Evolutionary conservation across 1,284 basidiomycete species (phyloP).

Genomic region (Schizophyllum commune): DNA sequence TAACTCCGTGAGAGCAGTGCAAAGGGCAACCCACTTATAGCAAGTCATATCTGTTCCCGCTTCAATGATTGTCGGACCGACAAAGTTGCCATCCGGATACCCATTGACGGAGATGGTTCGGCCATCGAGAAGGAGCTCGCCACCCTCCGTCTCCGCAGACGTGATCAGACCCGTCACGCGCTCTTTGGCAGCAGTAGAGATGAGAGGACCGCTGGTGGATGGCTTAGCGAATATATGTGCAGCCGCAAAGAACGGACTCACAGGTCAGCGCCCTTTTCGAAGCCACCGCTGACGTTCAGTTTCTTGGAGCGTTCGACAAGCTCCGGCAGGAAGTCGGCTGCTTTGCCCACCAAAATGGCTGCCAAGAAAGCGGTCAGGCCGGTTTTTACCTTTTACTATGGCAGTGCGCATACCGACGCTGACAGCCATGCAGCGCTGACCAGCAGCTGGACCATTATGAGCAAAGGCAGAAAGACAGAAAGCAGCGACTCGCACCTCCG

Average conservation of each 20-base stretch:
- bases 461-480: slow-evolving; percentile 22
- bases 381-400: too few relatives aligned
- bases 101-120: slow-evolving; percentile 60
- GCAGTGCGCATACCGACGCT: slow-evolving; percentile 58
- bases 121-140: slow-evolving; percentile 85
- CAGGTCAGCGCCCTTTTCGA: slow-evolving; percentile 84
- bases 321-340: slow-evolving; percentile 81
- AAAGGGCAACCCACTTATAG: slow-evolving; percentile 55
- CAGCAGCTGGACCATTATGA: slow-evolving; percentile 65
- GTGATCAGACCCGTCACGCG: slow-evolving; percentile 75
- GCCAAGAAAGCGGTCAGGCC: too few relatives aligned
- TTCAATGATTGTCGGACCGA: slow-evolving; percentile 90
- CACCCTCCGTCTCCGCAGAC: slow-evolving; percentile 82
- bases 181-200: slow-evolving; percentile 81
- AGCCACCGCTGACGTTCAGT: slow-evolving; percentile 85
- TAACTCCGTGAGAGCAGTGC: slow-evolving; percentile 3
- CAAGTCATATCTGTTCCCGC: slow-evolving; percentile 79
- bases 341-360: slow-evolving; percentile 80
- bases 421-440: slow-evolving; percentile 94
- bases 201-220: slow-evolving; percentile 76
- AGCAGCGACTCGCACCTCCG: slow-evolving; percentile 76
- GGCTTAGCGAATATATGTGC: slow-evolving; percentile 6
- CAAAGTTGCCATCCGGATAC: slow-evolving; percentile 91
- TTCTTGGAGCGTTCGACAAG: slow-evolving; percentile 77
- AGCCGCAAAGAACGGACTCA: slow-evolving; percentile 29